Conservation (phyloP, 352 stramenopile species). For the Phytophthora lateralis region DNA sequence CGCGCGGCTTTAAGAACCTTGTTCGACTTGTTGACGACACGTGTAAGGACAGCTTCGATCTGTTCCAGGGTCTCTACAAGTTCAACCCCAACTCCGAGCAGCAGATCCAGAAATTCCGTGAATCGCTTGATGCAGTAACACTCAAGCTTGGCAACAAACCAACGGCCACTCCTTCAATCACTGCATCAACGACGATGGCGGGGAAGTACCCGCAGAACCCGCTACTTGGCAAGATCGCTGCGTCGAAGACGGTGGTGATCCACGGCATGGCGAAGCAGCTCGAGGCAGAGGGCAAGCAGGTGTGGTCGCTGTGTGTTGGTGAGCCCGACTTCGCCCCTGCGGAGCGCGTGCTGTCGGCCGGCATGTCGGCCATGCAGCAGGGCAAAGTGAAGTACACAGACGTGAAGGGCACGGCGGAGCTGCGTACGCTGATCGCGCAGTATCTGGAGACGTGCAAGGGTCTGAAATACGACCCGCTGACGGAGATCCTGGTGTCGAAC, state of each 20-base stretch:
- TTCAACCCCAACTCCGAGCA: constrained; percentile 93
- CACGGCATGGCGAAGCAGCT: constrained; percentile 95
- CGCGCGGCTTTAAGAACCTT: constrained; percentile 97
- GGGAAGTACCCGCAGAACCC: constrained; percentile 77
- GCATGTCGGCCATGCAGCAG: constrained; percentile 48
- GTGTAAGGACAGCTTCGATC: constrained; percentile 97
- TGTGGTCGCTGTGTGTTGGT: constrained; percentile 90
- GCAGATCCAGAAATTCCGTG: constrained; percentile 81
- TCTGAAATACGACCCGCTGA: constrained; percentile 83
- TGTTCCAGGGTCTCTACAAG: constrained; percentile 98
- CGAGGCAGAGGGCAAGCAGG: constrained; percentile 88
- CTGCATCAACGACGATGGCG: constrained; percentile 28
- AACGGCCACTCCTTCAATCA: background rate
- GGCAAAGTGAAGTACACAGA: constrained; percentile 94
- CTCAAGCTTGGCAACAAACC: constrained; percentile 41
- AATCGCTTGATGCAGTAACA: constrained; percentile 62
- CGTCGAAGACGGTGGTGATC: constrained; percentile 94
- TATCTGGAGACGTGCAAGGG: constrained; percentile 91
- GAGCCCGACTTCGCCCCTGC: constrained; percentile 95
- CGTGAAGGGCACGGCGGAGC: constrained; percentile 85
- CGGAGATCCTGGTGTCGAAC: constrained; percentile 96
- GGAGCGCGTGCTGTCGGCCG: constrained; percentile 85
- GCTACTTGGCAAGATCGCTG: constrained; percentile 84
- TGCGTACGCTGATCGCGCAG: constrained; percentile 86
- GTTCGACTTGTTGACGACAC: constrained; percentile 96